phyloP scores from a whole-genome alignment of 306 rosid species.

The Lathyrus tuberosus region DNA sequence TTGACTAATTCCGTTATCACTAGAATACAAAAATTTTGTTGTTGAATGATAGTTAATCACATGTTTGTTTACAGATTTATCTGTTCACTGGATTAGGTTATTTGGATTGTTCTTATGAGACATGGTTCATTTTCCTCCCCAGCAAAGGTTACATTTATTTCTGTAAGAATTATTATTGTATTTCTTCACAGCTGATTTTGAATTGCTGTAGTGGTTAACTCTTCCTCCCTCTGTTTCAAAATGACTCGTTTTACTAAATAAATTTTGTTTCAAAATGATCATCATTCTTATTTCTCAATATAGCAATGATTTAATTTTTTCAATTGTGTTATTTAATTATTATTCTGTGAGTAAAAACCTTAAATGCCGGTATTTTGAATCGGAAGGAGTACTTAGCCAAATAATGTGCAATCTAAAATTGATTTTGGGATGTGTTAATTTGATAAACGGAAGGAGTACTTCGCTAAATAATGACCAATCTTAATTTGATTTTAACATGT shows the following conservation, averaged over 20 bases:
- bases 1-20: neutral
- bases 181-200: neutral
- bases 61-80: constrained; percentile 1
- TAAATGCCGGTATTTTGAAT: too few species aligned
- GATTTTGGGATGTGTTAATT: too few species aligned
- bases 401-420: too few species aligned
- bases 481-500: too few species aligned
- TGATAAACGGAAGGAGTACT: too few species aligned
- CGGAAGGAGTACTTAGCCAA: too few species aligned
- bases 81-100: neutral
- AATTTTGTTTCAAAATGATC: too few species aligned
- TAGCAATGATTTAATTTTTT: too few species aligned
- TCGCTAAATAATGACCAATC: neutral
- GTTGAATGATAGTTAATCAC: neutral
- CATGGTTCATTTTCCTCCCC: neutral
- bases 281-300: too few species aligned
- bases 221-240: neutral
- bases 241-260: too few species aligned
- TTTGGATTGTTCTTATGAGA: neutral
- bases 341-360: too few species aligned
- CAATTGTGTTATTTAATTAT: too few species aligned
- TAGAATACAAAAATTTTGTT: neutral
- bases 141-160: neutral
- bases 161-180: neutral
- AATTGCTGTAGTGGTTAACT: neutral